These are phyloP conservation scores for Hericium coralloides DNA, from an alignment of 768 basidiomycete genomes.

Conservation along the genomic window DNA sequence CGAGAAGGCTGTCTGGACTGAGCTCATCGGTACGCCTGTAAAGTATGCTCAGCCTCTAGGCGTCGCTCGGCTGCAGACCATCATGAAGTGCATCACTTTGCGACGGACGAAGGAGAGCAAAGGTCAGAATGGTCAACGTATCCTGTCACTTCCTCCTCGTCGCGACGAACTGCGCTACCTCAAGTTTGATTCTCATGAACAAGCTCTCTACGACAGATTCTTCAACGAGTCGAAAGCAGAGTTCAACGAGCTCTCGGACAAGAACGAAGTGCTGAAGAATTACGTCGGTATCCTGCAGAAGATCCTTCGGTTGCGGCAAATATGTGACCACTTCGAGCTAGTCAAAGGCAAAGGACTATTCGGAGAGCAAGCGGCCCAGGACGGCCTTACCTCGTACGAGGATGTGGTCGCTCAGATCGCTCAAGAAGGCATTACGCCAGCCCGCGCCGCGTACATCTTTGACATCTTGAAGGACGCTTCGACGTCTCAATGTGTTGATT, in stretches of 20 bases:
- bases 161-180: constrained; percentile 81
- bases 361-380: constrained; percentile 36
- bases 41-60: constrained; percentile 88
- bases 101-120: constrained; percentile 93
- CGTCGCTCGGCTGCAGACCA: constrained; percentile 86
- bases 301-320: constrained; percentile 91
- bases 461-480: constrained; percentile 79
- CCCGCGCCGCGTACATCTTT: constrained; percentile 77
- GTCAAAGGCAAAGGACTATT: constrained; percentile 58
- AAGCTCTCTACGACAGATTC: constrained; percentile 80
- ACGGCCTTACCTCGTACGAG: constrained; percentile 48
- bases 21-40: constrained; percentile 86
- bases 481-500: constrained; percentile 85
- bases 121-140: constrained; percentile 69
- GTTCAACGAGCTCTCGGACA: constrained; percentile 78
- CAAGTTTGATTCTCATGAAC: constrained; percentile 75
- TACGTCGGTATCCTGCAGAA: constrained; percentile 97
- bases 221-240: constrained; percentile 88
- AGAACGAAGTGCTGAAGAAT: constrained; percentile 95
- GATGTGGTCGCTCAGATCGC: constrained; percentile 69
- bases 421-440: constrained; percentile 66
- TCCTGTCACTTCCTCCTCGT: constrained; percentile 86
- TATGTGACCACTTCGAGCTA: constrained; percentile 92
- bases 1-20: constrained; percentile 89
- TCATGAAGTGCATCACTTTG: constrained; percentile 95